Evolutionary conservation across 2,329 filamentous ascomycete genomes (phyloP), one percentile per base, ranked within the genome.

Genomic region (Calonectria pseudoreteaudii): DNA sequence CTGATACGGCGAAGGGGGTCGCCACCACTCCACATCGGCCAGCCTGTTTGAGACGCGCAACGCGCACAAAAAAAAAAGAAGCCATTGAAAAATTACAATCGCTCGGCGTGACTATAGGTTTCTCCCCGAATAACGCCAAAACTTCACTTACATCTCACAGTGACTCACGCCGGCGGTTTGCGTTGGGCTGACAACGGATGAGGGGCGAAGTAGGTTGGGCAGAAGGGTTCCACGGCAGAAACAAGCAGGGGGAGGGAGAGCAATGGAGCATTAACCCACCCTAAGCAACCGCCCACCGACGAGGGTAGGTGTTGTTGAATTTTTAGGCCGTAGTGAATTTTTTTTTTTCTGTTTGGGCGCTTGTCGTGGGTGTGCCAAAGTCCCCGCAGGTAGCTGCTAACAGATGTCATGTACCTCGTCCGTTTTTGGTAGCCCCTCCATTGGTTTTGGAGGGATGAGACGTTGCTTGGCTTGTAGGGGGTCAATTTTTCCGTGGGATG

Each of bases 371-470:
- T 31, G 62, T 69, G 70, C 38, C 74, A 75, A 75, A 38, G 73
- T 73, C 78, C 74, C 80, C 76, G 71, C 79, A 81, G 41, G 77
- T 81, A 81, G 62, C 75, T 76, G 53, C 79, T 83, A 82, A 76
- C 82, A 83, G 74, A 74, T 74, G 47, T 20, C 64, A 80, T 77
- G 82, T 83, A 82, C 76, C 78, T 72, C 67, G 53, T 71, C 72
- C 44, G 38, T 67, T 20, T 56, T 70, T 67, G 38, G 52, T 60
- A 70, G 73, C 68, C 66, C 66, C 62, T 75, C 56, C 53, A 64
- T 47, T 23, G 28, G 60, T 64, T 58, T 66, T 68, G 66, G 66
- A 47, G 34, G 44, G 47, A 66, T 49, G 38, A 65, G 47, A 65
- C 50, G n/a, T 41, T 62, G 36, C 31, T 49, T 47, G 41, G 41